Evolutionary conservation across 1,284 basidiomycete genomes (phyloP).

Genomic region (Bjerkandera adusta): DNA sequence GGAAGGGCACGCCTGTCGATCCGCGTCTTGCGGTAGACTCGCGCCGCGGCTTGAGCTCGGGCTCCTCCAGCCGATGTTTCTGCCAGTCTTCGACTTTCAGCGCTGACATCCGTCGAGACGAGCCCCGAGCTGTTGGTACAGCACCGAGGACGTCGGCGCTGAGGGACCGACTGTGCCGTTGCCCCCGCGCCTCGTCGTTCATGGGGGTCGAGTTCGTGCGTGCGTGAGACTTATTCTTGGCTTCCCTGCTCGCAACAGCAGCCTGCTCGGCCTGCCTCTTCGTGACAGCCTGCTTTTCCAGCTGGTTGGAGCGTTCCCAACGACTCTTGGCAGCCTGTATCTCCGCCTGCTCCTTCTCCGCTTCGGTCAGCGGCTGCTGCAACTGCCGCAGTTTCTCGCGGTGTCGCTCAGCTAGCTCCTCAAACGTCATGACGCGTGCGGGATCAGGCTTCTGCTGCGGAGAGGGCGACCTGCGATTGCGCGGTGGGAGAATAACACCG

Average conservation of each 20-base stretch:
- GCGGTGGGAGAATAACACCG: constrained; percentile 69
- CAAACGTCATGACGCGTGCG: constrained; percentile 66
- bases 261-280: constrained; percentile 70
- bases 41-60: constrained; percentile 32
- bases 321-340: constrained; percentile 65
- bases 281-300: constrained; percentile 67
- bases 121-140: constrained; percentile 33
- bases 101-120: constrained; percentile 64
- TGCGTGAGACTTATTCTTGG: constrained; percentile 39
- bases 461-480: constrained; percentile 35
- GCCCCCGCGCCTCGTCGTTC: constrained; percentile 30
- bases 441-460: constrained; percentile 37
- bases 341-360: constrained; percentile 68
- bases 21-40: constrained; percentile 25
- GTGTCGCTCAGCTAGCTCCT: constrained; percentile 79
- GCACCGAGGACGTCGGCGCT: constrained; percentile 59
- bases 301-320: constrained; percentile 71
- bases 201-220: constrained; percentile 23
- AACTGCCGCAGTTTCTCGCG: constrained; percentile 74
- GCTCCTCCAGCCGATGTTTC: constrained; percentile 58
- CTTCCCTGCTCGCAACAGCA: constrained; percentile 47
- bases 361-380: constrained; percentile 71
- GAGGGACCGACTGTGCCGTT: constrained; percentile 46
- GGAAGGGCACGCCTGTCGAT: constrained; percentile 38
- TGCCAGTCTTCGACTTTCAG: constrained; percentile 85